Evolutionary conservation across 2,329 filamentous ascomycete species (phyloP).

Genomic region (Alternaria longipes): DNA sequence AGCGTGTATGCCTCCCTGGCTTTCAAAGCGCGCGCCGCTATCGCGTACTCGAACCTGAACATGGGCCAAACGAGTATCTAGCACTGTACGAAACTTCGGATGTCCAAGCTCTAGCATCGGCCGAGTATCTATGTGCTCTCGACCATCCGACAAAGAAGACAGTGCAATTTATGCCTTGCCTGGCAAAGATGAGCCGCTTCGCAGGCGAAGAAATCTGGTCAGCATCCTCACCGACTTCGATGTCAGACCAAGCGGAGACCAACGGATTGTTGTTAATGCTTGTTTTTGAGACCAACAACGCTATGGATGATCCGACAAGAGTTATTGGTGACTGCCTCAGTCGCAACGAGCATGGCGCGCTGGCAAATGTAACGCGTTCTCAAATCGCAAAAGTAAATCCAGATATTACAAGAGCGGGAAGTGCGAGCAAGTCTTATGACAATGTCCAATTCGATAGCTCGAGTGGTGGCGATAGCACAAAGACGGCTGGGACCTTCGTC

Average conservation of each 20-base stretch:
- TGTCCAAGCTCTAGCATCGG: constrained; percentile 14
- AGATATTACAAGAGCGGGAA: constrained; percentile 16
- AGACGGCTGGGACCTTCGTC: constrained; percentile 9
- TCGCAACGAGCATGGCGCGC: neutral
- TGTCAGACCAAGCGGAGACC: neutral
- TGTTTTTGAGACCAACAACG: neutral
- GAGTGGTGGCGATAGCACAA: neutral
- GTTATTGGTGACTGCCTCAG: neutral
- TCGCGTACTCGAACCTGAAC: neutral
- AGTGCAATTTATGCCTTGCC: constrained; percentile 23
- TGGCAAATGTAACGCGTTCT: neutral
- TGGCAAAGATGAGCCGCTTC: constrained; percentile 24
- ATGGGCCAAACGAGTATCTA: constrained; percentile 15
- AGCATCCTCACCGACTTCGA: neutral
- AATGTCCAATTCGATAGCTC: constrained; percentile 9
- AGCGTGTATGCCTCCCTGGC: constrained; percentile 25
- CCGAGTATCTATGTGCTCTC: constrained; percentile 18
- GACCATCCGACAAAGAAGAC: constrained; percentile 22
- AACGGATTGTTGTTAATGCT: constrained; percentile 3
- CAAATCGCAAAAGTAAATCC: constrained; percentile 6
- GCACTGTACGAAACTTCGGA: constrained; percentile 19
- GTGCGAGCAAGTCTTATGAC: constrained; percentile 22
- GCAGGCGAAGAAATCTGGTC: constrained; percentile 15
- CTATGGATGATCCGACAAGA: neutral
- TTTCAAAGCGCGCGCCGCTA: constrained; percentile 26